Evolutionary conservation across 2,329 filamentous ascomycete genomes (phyloP), one percentile per base, ranked within the genome.

Genomic region (Zasmidium angulare): DNA sequence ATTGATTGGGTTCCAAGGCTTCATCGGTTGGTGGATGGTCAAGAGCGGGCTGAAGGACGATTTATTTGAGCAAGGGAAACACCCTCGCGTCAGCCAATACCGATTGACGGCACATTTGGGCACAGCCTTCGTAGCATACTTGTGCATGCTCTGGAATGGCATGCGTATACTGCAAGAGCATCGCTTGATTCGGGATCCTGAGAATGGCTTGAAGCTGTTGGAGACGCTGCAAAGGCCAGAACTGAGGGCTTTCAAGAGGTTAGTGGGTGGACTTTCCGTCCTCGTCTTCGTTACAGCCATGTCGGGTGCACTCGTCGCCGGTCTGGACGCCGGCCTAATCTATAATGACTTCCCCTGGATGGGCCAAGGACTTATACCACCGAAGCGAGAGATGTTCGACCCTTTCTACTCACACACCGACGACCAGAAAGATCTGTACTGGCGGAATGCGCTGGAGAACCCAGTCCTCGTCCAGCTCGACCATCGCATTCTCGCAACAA

Each of bases 21-120:
- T 95, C 70, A 88, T 99, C 64, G 95, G 95, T 56, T 99, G 95
- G 95, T 99, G 95, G 92, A 99, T 99, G 95, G 95, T 99, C 68
- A 96, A 96, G 77, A 96, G 90, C 11, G 95, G 95, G 1, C 82
- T 99, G 63, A 96, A 93, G 74, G 95, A 98, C 73, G 95, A 99
- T 74, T 84, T 99, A 24, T 97, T 99, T 72, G 90, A 90, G 20
- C 89, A 91, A 1, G 95, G 93, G 12, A 89, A 88, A 58, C 91
- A 96, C 75, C 95, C 95, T 0, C 87, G 95, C 60, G 95, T 99
- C 52, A 93, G 89, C 63, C 95, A 99, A 77, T 99, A 99, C 78
- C 87, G 95, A 53, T 83, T 99, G 57, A 89, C 93, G 2, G 86
- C 93, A 9, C 95, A 99, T 75, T 82, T 99, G 11, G 91, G 89